Evolutionary conservation across 495 filamentous ascomycete genomes (phyloP), one percentile per base, ranked within the genome.

Genomic region (Hypomontagnella submonticulosa): DNA sequence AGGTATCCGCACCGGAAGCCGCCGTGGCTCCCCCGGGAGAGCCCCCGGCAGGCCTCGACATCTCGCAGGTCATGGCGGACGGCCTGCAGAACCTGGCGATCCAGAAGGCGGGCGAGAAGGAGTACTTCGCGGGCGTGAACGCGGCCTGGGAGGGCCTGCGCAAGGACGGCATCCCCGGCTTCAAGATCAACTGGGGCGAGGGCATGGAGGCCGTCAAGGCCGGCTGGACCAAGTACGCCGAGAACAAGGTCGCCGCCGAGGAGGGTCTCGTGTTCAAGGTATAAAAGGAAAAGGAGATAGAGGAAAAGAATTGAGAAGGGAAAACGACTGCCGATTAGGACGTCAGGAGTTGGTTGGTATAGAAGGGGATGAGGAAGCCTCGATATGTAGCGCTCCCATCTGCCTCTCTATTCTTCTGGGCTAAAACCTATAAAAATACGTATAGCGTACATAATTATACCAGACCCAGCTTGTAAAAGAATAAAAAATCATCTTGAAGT

Each of bases 171-270:
- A 40, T 72, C 10, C 65, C 63, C n/a, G 75, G 71, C 16, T n/a
- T 81, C 12, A 65, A 73, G 42, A 54, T 85, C 13, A 63, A 72
- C 8, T 81, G 77, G 79, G 80, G 81, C 2, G 52, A 77, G 34
- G 80, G 82, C 0, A 73, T 85, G 57, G 60, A 68, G 19, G 67
- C 71, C 23, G 76, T 83, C 23, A 63, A 73, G 19, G 69, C 73
- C 13, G 83, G 79, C 0, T 85, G 83, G 83, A 75, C 81, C 27
- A 63, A 50, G 41, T 64, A 83, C 7, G 75, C 70, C 8, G 67
- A 55, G 27, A 79, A 82, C 5, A 66, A 80, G 52, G 75, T 80
- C 5, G 43, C 62, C 6, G 61, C 80, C 5, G 76, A 80, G 46
- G 77, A 82, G 55, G 79, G 77, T 16, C 66, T 81, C 23, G 75